Base-by-base conservation (phyloP, 129 eudicot genomes). In the Oenanthe sinensis region DNA sequence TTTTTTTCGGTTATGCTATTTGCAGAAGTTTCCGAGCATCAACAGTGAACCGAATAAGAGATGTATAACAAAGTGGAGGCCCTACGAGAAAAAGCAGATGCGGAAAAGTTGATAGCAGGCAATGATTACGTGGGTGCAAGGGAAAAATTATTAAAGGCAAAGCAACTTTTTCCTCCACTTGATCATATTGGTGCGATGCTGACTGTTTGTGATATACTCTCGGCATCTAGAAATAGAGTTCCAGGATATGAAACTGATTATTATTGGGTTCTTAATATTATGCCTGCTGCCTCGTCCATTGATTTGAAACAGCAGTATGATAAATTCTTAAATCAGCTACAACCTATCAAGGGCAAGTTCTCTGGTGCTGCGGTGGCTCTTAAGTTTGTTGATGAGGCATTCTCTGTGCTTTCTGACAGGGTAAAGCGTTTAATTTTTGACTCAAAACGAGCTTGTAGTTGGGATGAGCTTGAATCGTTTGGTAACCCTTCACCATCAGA, bases 251-350 rank as follows among this genome's bases (percentile, higher is more conserved):
- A 85, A 12, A 81, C 82, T 17, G 96, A 90, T 84, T 82, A 87
- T 77, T 90, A 90, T 50, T 86, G 96, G 96, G 82, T 90, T 79
- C 92, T 90, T 77, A 86, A 85, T 22, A 82, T 90, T 44, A 78
- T 80, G 86, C 90, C 96, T 42, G 83, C 87, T 55, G 85, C 89
- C 36, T 60, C 87, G 11, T 11, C 74, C 26, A 46, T 71, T 43
- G 89, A 88, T 70, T 77, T 90, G 80, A 82, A 78, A 15, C 68
- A 62, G 60, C 89, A 83, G 19, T 81, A 86, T 78, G 79, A 88
- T 37, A 90, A 83, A 75, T 84, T 90, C 28, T 37, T 69, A 12
- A 80, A 81, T n/a, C 75, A 85, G 77, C 72, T 90, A 80, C 85
- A 88, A 85, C 92, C 90, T 22, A 82, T 88, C 30, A 86, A 88